These are phyloP conservation scores for Aspergillus carlsbadensis DNA, from an alignment of 495 filamentous ascomycete genomes.

Conservation along the genomic window DNA sequence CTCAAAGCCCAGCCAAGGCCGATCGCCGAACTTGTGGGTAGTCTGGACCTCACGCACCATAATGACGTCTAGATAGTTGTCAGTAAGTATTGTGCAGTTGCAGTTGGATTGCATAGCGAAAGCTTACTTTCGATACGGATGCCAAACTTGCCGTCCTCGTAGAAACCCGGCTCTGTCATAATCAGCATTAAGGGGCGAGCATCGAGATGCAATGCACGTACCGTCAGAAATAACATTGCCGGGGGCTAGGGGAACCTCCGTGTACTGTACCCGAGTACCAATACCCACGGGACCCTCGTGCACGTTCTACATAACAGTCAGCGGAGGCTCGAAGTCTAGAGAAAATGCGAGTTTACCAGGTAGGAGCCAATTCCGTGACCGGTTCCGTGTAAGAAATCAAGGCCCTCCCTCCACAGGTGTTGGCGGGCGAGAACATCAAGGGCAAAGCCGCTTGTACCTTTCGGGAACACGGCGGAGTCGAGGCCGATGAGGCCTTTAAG, in stretches of 20 bases:
- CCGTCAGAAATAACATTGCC: conserved; percentile 91
- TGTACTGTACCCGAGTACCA: conserved; percentile 85
- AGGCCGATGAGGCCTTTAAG: conserved; percentile 95
- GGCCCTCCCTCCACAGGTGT: conserved; percentile 85
- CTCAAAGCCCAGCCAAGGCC: conserved; percentile 92
- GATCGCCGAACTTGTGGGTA: conserved; percentile 84
- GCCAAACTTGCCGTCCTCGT: conserved; percentile 96
- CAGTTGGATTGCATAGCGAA: background rate
- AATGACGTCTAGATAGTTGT: conserved; percentile 58
- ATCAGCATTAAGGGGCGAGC: conserved; percentile 18
- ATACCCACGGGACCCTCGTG: conserved; percentile 98
- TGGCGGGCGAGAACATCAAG: conserved; percentile 88
- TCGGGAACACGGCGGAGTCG: conserved; percentile 86
- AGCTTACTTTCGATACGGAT: conserved; percentile 89
- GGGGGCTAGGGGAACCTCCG: conserved; percentile 83
- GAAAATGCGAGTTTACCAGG: conserved; percentile 43
- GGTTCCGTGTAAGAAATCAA: conserved; percentile 96
- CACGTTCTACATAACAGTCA: conserved; percentile 64
- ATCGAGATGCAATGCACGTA: conserved; percentile 20
- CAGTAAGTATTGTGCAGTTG: conserved; percentile 20
- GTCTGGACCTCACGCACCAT: conserved; percentile 87
- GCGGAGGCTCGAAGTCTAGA: background rate
- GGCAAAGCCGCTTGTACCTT: conserved; percentile 90
- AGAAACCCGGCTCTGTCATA: conserved; percentile 84
- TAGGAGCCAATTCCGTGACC: conserved; percentile 96